Conservation (phyloP, 2,329 filamentous ascomycete genomes). For the Lecanicillium sp. region DNA sequence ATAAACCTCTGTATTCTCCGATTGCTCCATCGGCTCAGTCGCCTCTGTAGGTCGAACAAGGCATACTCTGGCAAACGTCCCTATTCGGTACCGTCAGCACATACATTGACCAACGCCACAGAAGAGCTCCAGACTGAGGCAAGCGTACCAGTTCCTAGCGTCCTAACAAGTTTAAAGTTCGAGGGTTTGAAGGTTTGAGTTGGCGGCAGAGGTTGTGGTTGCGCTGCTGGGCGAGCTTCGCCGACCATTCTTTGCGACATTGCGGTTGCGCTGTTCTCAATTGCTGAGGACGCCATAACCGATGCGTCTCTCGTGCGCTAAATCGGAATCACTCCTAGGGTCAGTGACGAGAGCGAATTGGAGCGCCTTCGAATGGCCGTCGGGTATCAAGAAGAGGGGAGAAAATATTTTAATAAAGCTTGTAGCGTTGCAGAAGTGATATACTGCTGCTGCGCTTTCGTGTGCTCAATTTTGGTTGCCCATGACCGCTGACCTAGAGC, state of each 20-base stretch:
- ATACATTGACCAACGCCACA: constrained; percentile 1
- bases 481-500: too few relatives aligned
- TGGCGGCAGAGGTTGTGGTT: constrained; percentile 16
- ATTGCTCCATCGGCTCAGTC: constrained; percentile 24
- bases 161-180: constrained; percentile 68
- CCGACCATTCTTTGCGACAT: not conserved
- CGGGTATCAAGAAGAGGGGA: too few relatives aligned
- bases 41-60: constrained; percentile 58
- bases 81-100: constrained; percentile 25
- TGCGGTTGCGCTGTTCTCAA: not conserved
- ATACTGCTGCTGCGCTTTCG: too few relatives aligned
- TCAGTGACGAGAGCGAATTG: too few relatives aligned
- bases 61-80: constrained; percentile 77
- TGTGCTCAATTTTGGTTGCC: too few relatives aligned
- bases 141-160: constrained; percentile 61
- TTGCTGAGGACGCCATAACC: too few relatives aligned
- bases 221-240: not conserved
- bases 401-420: too few relatives aligned
- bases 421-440: too few relatives aligned
- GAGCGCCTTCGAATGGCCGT: too few relatives aligned
- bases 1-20: constrained; percentile 48
- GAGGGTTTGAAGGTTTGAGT: constrained; percentile 23
- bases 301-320: too few relatives aligned
- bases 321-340: too few relatives aligned
- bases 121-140: not conserved